phyloP scores from a whole-genome alignment of 345 rosid species.

The Populus davidiana region DNA sequence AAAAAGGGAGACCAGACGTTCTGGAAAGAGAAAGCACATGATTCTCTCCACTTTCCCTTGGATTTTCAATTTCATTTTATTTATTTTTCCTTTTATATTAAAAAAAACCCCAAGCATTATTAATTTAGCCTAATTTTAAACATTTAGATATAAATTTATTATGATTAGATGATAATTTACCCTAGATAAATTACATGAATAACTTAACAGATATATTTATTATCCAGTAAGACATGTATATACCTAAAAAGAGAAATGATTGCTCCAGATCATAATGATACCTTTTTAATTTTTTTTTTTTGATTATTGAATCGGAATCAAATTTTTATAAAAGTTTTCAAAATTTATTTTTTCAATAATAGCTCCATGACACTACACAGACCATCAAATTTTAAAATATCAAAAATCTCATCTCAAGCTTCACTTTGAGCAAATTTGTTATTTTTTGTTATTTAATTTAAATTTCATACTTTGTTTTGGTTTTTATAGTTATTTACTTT shows the following conservation, averaged over 20 bases:
- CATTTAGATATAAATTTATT: accelerated
- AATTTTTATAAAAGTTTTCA: accelerated
- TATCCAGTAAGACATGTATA: accelerated
- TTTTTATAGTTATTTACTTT: too few species aligned
- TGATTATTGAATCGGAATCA: accelerated
- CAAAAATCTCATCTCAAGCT: too few species aligned
- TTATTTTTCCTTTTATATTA: neutral
- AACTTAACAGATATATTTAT: too few species aligned
- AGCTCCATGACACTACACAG: accelerated
- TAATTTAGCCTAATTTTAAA: too few species aligned
- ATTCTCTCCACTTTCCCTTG: constrained; percentile 28
- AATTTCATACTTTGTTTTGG: too few species aligned
- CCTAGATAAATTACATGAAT: accelerated
- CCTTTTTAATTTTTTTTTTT: too few species aligned
- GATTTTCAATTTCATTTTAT: neutral
- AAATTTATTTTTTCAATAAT: too few species aligned
- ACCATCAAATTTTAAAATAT: too few species aligned
- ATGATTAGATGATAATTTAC: accelerated
- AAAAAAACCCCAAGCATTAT: neutral
- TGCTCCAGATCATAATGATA: too few species aligned
- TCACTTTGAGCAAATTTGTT: accelerated
- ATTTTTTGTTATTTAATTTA: too few species aligned
- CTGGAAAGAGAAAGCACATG: constrained; percentile 40
- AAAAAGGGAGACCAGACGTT: constrained; percentile 43
- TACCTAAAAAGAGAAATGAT: accelerated